Percentiles rank a stretch among this genome's conserved stretches.
phyloP scores from a whole-genome alignment of 257 asterid genomes.

The Solanum neorickii region DNA sequence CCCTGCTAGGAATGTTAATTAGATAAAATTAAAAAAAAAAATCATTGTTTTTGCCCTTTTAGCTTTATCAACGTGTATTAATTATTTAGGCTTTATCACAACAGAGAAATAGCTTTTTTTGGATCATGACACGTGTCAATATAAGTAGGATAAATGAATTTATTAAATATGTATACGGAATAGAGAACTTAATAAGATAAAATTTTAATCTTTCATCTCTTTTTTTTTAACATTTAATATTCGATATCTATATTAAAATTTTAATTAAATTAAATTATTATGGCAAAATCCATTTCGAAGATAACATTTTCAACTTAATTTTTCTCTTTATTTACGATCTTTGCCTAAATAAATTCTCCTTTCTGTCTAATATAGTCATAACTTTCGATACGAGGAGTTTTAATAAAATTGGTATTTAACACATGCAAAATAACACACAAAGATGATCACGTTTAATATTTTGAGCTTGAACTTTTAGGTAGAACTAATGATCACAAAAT shows the following conservation, averaged over 20 bases:
- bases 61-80: not conserved
- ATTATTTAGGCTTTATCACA: not conserved
- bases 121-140: not conserved
- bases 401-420: not conserved
- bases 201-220: too few species aligned
- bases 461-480: not conserved
- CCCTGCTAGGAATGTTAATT: not conserved
- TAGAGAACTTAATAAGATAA: too few species aligned
- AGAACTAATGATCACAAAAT: not conserved
- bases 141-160: not conserved
- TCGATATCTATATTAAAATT: fast-evolving
- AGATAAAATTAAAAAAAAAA: not conserved
- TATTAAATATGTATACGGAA: not conserved
- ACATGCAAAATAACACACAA: not conserved
- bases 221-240: too few species aligned
- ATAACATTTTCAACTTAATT: fast-evolving
- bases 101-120: too few species aligned
- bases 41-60: not conserved
- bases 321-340: not conserved
- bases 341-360: not conserved
- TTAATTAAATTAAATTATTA: fast-evolving
- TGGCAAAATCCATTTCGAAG: fast-evolving
- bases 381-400: not conserved
- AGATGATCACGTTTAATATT: not conserved
- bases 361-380: not conserved